These are phyloP conservation scores for Omphalotus guepiniiformis DNA, from an alignment of 768 basidiomycete genomes.

Conservation along the genomic window DNA sequence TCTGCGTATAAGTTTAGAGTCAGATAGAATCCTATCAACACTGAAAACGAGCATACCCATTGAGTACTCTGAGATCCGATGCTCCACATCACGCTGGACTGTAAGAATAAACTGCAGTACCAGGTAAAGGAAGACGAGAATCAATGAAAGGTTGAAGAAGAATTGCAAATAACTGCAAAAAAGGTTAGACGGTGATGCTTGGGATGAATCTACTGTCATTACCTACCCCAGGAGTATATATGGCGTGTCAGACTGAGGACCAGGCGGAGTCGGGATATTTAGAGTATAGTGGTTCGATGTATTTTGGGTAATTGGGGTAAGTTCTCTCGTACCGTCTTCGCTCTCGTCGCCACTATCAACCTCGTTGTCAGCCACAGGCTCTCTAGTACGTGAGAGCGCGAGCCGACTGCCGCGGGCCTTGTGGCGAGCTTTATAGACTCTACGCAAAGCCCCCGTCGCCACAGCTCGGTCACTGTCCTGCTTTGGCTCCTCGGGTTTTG, in stretches of 20 bases:
- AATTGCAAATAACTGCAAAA: slow-evolving; percentile 81
- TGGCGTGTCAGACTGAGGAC: slow-evolving; percentile 61
- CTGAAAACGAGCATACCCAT: slow-evolving; percentile 62
- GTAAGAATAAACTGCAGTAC: slow-evolving; percentile 84
- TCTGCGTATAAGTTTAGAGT: slow-evolving; percentile 39
- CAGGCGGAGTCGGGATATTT: slow-evolving; percentile 63
- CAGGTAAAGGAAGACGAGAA: slow-evolving; percentile 76
- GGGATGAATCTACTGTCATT: slow-evolving; percentile 5
- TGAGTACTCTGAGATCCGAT: slow-evolving; percentile 83
- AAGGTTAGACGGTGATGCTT: slow-evolving; percentile 11
- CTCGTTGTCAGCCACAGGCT: slow-evolving; percentile 30
- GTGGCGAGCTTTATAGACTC: slow-evolving; percentile 61
- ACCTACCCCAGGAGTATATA: slow-evolving; percentile 84
- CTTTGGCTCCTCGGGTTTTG: slow-evolving; percentile 38
- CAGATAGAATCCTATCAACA: not conserved
- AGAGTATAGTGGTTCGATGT: slow-evolving; percentile 81
- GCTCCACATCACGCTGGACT: slow-evolving; percentile 85
- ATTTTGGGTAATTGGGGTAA: slow-evolving; percentile 42
- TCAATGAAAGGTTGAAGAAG: slow-evolving; percentile 85
- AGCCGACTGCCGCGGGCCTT: slow-evolving; percentile 33
- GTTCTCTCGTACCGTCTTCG: slow-evolving; percentile 27
- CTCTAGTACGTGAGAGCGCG: slow-evolving; percentile 17
- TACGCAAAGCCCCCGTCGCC: slow-evolving; percentile 59
- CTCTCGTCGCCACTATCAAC: slow-evolving; percentile 42
- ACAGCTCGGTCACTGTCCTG: slow-evolving; percentile 43